These are phyloP conservation scores for Moesziomyces sp. DNA, from an alignment of 1,284 basidiomycete species.

Conservation along the genomic window DNA sequence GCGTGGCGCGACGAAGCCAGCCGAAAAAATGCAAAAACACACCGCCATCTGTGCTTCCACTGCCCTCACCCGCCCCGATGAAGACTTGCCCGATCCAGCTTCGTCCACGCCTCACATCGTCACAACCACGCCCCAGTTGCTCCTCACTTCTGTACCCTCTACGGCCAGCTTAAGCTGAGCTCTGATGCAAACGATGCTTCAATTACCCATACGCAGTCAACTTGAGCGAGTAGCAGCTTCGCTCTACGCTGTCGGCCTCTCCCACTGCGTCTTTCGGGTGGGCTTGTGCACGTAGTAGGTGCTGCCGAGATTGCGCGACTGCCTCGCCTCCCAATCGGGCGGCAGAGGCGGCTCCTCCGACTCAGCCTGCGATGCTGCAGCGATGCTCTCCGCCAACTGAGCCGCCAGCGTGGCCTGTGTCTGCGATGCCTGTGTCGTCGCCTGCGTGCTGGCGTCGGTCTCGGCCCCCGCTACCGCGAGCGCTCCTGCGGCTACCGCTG, in stretches of 20 bases:
- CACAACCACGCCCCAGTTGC: too few relatives aligned
- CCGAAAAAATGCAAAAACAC: not conserved
- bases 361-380: not conserved
- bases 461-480: not conserved
- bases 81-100: not conserved
- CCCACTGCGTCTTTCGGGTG: conserved; percentile 47
- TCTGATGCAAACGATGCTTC: too few relatives aligned
- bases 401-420: not conserved
- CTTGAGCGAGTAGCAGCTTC: too few relatives aligned
- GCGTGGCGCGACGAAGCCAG: too few relatives aligned
- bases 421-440: not conserved
- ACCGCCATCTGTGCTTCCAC: not conserved
- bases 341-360: conserved; percentile 27
- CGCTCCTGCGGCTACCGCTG: not conserved
- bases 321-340: conserved; percentile 20
- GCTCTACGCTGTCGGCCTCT: conserved; percentile 22
- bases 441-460: not conserved
- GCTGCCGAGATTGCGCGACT: conserved; percentile 25
- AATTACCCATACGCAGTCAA: too few relatives aligned
- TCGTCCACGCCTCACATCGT: too few relatives aligned
- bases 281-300: conserved; percentile 36
- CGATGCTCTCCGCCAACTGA: not conserved
- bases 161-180: too few relatives aligned
- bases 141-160: too few relatives aligned
- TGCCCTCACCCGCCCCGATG: not conserved